Percentiles rank a stretch among this genome's conserved stretches.
Conservation (phyloP, 169 alveolate genomes). For the Plasmodium billcollinsi region DNA sequence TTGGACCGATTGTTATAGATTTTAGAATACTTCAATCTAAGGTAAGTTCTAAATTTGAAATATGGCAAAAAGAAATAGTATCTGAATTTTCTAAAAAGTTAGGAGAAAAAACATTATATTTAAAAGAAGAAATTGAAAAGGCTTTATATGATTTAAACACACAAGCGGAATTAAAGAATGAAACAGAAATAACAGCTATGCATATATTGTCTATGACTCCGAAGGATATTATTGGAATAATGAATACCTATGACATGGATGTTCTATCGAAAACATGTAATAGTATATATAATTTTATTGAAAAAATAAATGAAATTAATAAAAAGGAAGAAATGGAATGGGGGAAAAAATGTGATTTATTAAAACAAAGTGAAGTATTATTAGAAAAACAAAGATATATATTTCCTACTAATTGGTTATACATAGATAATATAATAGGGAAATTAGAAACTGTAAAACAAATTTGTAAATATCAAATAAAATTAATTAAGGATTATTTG, state of each 20-base stretch:
- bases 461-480: constrained; percentile 73
- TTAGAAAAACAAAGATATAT: constrained; percentile 92
- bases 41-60: constrained; percentile 92
- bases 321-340: constrained; percentile 88
- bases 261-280: constrained; percentile 79
- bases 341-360: constrained; percentile 90
- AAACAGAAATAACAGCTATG: constrained; percentile 81
- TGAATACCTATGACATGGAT: constrained; percentile 82
- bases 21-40: constrained; percentile 90
- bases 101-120: constrained; percentile 81
- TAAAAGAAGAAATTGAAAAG: constrained; percentile 74
- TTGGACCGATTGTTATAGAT: constrained; percentile 96
- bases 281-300: constrained; percentile 90
- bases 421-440: constrained; percentile 94
- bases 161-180: constrained; percentile 76
- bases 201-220: constrained; percentile 82
- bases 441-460: constrained; percentile 93
- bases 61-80: constrained; percentile 96
- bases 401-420: constrained; percentile 94
- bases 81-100: constrained; percentile 93
- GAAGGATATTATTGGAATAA: constrained; percentile 82
- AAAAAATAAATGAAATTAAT: constrained; percentile 92
- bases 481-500: constrained; percentile 65
- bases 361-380: constrained; percentile 91
- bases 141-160: constrained; percentile 79